These are phyloP conservation scores for Apiotrichum laibachii DNA, from an alignment of 1,284 basidiomycete genomes.

Conservation along the genomic window DNA sequence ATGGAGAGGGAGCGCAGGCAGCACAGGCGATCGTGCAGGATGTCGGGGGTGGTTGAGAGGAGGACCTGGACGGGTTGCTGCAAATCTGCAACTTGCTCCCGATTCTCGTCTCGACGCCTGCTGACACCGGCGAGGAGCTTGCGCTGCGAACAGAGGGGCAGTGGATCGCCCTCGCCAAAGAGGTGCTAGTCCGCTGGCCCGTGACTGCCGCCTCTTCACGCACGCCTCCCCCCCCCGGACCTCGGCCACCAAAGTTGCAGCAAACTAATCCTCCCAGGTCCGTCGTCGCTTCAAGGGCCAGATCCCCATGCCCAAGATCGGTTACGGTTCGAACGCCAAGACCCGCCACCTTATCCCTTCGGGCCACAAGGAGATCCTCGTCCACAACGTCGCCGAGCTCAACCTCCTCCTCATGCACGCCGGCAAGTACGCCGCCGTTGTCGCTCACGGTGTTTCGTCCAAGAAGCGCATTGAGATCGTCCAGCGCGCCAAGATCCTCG, in stretches of 20 bases:
- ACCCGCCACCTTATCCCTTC: conserved; percentile 92
- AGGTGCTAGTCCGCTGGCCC: no score
- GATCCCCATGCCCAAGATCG: conserved; percentile 84
- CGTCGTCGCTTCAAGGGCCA: conserved; percentile 95
- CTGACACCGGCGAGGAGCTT: no score
- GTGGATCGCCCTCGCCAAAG: not conserved
- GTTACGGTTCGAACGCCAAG: conserved; percentile 60
- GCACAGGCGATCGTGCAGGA: not conserved
- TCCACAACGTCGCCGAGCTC: conserved; percentile 86
- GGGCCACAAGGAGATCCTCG: conserved; percentile 89
- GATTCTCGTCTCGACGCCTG: no score
- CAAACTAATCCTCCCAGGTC: conserved; percentile 33
- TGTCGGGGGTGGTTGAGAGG: not conserved
- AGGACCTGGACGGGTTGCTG: not conserved
- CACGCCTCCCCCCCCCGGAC: no score
- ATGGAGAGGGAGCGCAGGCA: not conserved
- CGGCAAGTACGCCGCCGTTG: conserved; percentile 92
- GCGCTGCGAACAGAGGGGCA: no score
- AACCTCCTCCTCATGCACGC: conserved; percentile 98
- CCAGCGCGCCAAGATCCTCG: conserved; percentile 81
- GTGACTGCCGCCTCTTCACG: no score
- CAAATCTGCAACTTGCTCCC: no score
- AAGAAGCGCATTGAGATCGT: conserved; percentile 93
- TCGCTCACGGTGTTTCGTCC: conserved; percentile 95
- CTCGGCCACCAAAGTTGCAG: not conserved